Percentiles rank a stretch among this genome's conserved stretches.
phyloP scores from a whole-genome alignment of 2,329 filamentous ascomycete genomes.

The Diaporthe citri region DNA sequence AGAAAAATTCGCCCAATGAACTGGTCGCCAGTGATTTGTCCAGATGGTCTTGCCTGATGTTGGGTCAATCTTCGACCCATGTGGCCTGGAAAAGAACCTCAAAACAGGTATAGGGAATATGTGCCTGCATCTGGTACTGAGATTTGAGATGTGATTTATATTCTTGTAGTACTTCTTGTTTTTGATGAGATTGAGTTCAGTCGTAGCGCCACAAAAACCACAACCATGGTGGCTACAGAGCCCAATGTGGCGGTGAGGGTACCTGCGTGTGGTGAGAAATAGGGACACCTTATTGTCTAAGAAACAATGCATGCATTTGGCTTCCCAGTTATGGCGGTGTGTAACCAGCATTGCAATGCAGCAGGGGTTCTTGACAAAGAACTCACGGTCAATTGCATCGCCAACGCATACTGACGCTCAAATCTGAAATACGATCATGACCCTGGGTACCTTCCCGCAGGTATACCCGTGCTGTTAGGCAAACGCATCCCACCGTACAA shows the following conservation, averaged over 20 bases:
- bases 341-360: not conserved
- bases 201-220: not conserved
- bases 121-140: too few species aligned
- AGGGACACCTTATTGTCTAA: not conserved
- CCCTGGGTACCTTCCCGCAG: not conserved
- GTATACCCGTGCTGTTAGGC: too few species aligned
- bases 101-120: too few species aligned
- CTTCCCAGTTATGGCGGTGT: not conserved
- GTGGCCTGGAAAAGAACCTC: not conserved
- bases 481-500: not conserved
- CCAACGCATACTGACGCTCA: not conserved
- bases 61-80: not conserved
- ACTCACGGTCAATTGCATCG: not conserved
- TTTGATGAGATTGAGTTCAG: not conserved
- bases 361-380: conserved; percentile 9
- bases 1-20: not conserved
- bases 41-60: not conserved
- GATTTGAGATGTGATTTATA: not conserved
- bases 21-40: not conserved
- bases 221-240: not conserved
- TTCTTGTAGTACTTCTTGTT: too few species aligned
- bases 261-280: not conserved
- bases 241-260: not conserved
- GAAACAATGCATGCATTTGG: not conserved
- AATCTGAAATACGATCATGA: not conserved